A percentile compares a stretch with the other conserved stretches of the same genome.
Evolutionary conservation across 2,329 filamentous ascomycete genomes (phyloP).

Genomic region (Fusarium secorum): DNA sequence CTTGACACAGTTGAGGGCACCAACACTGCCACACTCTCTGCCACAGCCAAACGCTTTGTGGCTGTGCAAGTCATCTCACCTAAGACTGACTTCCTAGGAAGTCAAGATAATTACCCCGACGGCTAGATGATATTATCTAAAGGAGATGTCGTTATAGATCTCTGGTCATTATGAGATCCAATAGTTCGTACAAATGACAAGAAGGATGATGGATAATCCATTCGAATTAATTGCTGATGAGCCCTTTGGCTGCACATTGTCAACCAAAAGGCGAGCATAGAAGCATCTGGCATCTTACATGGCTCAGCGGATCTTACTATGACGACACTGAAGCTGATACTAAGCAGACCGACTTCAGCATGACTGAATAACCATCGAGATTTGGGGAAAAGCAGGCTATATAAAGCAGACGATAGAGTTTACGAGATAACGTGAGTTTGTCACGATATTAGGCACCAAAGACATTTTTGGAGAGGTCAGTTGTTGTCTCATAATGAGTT

Average conservation of each 20-base stretch:
- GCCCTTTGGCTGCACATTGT: conserved; percentile 18
- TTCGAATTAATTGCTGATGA: not conserved
- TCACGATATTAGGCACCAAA: conserved; percentile 23
- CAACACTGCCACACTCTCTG: not conserved
- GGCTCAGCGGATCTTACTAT: conserved; percentile 31
- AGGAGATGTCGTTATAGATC: not conserved
- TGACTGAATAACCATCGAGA: conserved; percentile 17
- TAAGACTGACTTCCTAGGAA: not conserved
- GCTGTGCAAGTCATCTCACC: conserved; percentile 18
- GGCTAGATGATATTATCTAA: not conserved
- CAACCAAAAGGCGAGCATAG: conserved; percentile 14
- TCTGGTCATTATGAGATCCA: conserved; percentile 1
- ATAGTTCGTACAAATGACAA: not conserved
- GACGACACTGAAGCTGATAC: conserved; percentile 28
- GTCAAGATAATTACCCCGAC: conserved; percentile 2
- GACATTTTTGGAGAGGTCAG: conserved; percentile 26
- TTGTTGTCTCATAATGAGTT: conserved; percentile 21
- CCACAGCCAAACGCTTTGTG: conserved; percentile 13
- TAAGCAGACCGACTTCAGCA: conserved; percentile 12
- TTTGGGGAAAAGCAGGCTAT: conserved; percentile 6
- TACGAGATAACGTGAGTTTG: conserved; percentile 32
- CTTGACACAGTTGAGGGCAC: not conserved
- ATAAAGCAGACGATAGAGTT: conserved; percentile 2
- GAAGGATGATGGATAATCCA: not conserved
- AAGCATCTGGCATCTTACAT: conserved; percentile 3